Evolutionary conservation across 2,329 filamentous ascomycete genomes (phyloP).

Genomic region (Verticillium klebahnii): DNA sequence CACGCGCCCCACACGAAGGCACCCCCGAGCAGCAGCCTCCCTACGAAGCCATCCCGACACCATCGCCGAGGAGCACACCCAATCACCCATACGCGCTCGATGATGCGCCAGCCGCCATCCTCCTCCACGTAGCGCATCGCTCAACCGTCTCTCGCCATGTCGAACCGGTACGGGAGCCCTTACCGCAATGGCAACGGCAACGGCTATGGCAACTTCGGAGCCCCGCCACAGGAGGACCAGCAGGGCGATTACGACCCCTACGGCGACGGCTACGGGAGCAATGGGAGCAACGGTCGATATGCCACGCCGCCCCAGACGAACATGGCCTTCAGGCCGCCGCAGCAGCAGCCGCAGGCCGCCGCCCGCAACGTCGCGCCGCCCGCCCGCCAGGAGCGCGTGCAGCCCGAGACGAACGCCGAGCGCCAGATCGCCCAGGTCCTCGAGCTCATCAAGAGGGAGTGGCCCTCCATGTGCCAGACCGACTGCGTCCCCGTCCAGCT

Average conservation of each 20-base stretch:
- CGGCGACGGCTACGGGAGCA: slow-evolving; percentile 32
- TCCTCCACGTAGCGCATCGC: slow-evolving; percentile 6
- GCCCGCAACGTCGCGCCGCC: slow-evolving; percentile 17
- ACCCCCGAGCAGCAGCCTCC: background rate
- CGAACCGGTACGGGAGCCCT: slow-evolving; percentile 20
- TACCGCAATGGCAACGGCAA: slow-evolving; percentile 38
- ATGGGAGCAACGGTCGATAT: slow-evolving; percentile 31
- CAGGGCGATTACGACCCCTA: slow-evolving; percentile 48
- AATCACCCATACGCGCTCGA: slow-evolving; percentile 2
- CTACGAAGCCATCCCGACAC: background rate
- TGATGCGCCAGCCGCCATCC: slow-evolving; percentile 7
- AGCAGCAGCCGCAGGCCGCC: slow-evolving; percentile 23
- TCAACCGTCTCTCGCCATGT: slow-evolving; percentile 10
- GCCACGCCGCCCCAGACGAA: slow-evolving; percentile 30
- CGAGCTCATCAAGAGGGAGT: slow-evolving; percentile 79
- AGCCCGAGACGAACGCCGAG: slow-evolving; percentile 43
- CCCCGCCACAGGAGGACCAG: slow-evolving; percentile 11
- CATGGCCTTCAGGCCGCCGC: slow-evolving; percentile 14
- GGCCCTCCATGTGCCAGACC: slow-evolving; percentile 85
- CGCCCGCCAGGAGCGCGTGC: slow-evolving; percentile 23
- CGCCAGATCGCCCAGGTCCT: slow-evolving; percentile 61
- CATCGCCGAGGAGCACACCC: background rate
- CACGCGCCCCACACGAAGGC: background rate
- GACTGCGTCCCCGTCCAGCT: slow-evolving; percentile 92
- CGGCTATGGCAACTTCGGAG: slow-evolving; percentile 35